Evolutionary conservation across 768 basidiomycete species (phyloP), one percentile per base, ranked within the genome.

Genomic region (Pholiota conissans): DNA sequence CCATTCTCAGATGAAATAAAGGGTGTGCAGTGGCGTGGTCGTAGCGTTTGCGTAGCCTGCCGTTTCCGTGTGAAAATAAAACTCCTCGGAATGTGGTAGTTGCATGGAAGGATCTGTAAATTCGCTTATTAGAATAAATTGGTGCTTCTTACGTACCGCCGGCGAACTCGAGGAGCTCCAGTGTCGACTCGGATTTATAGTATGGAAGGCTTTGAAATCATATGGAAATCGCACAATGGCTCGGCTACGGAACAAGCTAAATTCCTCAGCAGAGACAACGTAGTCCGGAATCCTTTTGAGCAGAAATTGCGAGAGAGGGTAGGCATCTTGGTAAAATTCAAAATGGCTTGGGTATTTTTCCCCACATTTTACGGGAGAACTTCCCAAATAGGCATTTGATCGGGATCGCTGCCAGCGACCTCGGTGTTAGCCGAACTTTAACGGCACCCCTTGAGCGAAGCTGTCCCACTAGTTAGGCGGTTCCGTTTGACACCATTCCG

Each of bases 131-230:
- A 45, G 7, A 45, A 45, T 45, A 58, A 57, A 32, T 24, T 49
- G 45, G 22, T 30, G 49, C 56, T 59, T 61, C 56, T 60, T 49
- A 52, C 42, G 30, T 64, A 60, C 60, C 59, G 61, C 58, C 58
- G 58, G 60, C 60, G 60, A 56, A 45, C 42, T 45, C 22, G 42
- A 45, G 18, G 22, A 9, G 13, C 48, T 28, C n/a, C 13, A 29
- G 29, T 14, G 4, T 10, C 22, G 45, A 20, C 13, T 47, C 10
- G 29, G 30, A 5, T 50, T 14, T 32, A 20, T n/a, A 18, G 48
- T 26, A 11, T 27, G n/a, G 4, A 26, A 49, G 28, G 16, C 27
- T 8, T 32, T 32, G 6, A 6, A 32, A 32, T 32, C 30, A 32
- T 6, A 32, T 32, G 30, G n/a, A n/a, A n/a, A n/a, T n/a, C n/a